phyloP scores from a whole-genome alignment of 768 basidiomycete species.

The Pleurotus salmoneostramineus region DNA sequence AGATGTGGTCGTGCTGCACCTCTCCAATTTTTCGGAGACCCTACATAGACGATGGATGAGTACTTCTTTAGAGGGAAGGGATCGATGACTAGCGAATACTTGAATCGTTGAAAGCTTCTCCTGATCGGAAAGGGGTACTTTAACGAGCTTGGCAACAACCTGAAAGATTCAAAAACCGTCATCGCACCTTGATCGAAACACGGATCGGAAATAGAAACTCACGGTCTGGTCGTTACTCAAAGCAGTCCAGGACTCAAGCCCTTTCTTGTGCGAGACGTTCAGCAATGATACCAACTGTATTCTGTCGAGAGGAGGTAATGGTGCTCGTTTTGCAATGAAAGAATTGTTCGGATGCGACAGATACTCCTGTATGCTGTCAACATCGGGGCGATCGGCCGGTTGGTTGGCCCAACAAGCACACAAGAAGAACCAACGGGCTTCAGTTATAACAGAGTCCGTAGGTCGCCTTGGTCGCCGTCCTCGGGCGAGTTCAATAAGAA shows the following conservation, averaged over 20 bases:
- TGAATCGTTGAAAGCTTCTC: neutral
- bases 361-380: neutral
- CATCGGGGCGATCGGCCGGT: neutral
- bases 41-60: neutral
- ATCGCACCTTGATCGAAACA: neutral
- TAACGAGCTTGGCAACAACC: constrained; percentile 3
- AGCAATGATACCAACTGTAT: neutral
- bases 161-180: neutral
- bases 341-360: neutral
- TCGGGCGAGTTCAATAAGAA: neutral
- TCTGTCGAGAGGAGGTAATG: neutral
- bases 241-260: neutral
- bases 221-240: neutral
- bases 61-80: no score
- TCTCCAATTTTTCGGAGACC: neutral
- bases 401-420: neutral
- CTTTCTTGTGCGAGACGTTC: neutral
- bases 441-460: neutral
- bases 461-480: neutral
- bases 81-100: neutral
- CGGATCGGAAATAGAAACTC: neutral
- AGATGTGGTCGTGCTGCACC: neutral
- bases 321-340: neutral
- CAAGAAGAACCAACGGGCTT: neutral
- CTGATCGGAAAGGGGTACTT: neutral